Conservation (phyloP, 2,329 filamentous ascomycete genomes). For the Emmonsiellopsis sp. region DNA sequence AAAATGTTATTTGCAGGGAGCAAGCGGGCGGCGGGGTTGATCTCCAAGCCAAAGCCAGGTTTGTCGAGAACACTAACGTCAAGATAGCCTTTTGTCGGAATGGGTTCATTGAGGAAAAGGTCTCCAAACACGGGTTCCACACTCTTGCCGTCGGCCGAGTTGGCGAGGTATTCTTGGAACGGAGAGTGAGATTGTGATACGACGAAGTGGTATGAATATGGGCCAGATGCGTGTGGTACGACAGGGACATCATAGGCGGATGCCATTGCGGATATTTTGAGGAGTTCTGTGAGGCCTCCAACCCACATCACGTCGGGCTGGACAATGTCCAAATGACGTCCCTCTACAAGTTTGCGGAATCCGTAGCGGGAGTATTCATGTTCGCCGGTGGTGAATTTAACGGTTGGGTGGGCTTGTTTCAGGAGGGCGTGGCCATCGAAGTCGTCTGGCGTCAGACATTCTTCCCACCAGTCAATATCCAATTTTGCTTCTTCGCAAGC, state of each 20-base stretch:
- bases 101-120: conserved; percentile 82
- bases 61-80: conserved; percentile 73
- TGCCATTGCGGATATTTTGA: conserved; percentile 81
- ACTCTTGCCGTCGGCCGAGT: conserved; percentile 81
- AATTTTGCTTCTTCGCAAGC: conserved; percentile 70
- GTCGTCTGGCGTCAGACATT: conserved; percentile 85
- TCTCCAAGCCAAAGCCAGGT: conserved; percentile 80
- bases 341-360: conserved; percentile 88
- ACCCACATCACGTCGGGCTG: conserved; percentile 98
- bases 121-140: conserved; percentile 89
- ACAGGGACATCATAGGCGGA: conserved; percentile 91
- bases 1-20: conserved; percentile 68
- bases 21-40: conserved; percentile 73
- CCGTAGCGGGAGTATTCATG: conserved; percentile 93
- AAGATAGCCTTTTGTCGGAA: conserved; percentile 73
- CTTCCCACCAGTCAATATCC: conserved; percentile 96
- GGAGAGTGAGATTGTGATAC: conserved; percentile 87
- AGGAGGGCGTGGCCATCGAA: conserved; percentile 82
- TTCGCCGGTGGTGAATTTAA: conserved; percentile 93
- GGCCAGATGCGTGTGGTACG: conserved; percentile 86
- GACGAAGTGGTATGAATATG: conserved; percentile 94
- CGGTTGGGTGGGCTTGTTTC: conserved; percentile 79
- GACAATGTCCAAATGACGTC: conserved; percentile 84
- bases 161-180: conserved; percentile 93
- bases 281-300: conserved; percentile 81